Percentiles rank a stretch among this genome's conserved stretches.
Conservation (phyloP, 805 yeast species). For the Cyberlindnera petersonii region DNA sequence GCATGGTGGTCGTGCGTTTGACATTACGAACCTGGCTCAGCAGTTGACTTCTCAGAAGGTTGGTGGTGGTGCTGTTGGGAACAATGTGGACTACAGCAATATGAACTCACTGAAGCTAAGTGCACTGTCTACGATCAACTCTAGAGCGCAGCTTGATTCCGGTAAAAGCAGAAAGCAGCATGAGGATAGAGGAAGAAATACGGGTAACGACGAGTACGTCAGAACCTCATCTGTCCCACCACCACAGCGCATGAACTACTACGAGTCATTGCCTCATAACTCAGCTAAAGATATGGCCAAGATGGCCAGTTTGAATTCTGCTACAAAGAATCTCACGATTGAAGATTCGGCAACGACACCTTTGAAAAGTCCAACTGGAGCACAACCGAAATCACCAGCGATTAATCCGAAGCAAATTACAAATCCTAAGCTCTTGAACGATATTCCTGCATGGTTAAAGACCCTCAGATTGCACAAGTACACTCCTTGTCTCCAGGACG, state of each 20-base stretch:
- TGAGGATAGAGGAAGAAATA: slow-evolving; percentile 19
- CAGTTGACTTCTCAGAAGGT: slow-evolving; percentile 23
- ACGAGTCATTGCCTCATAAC: slow-evolving; percentile 15
- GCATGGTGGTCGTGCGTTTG: slow-evolving; percentile 18
- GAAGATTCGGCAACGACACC: slow-evolving; percentile 6
- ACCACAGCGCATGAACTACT: slow-evolving; percentile 24
- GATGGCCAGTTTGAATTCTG: slow-evolving; percentile 22
- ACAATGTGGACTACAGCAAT: slow-evolving; percentile 19
- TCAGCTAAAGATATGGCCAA: slow-evolving; percentile 16
- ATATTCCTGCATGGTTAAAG: slow-evolving; percentile 91
- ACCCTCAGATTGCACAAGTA: slow-evolving; percentile 88
- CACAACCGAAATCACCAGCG: slow-evolving; percentile 37
- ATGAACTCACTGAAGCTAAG: slow-evolving; percentile 54
- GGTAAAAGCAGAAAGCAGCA: slow-evolving; percentile 26
- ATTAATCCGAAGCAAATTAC: slow-evolving; percentile 50
- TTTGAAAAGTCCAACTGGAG: slow-evolving; percentile 6
- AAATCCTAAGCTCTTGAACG: slow-evolving; percentile 53
- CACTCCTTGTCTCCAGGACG: slow-evolving; percentile 73
- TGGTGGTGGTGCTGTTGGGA: background rate
- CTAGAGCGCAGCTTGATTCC: slow-evolving; percentile 42
- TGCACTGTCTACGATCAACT: slow-evolving; percentile 62
- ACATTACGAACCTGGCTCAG: slow-evolving; percentile 29
- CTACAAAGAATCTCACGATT: slow-evolving; percentile 17
- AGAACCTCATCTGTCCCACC: slow-evolving; percentile 26
- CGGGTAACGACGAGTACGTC: slow-evolving; percentile 6